Evolutionary conservation across 768 basidiomycete species (phyloP), one percentile per base, ranked within the genome.

Genomic region (Coprinellus micaceus): DNA sequence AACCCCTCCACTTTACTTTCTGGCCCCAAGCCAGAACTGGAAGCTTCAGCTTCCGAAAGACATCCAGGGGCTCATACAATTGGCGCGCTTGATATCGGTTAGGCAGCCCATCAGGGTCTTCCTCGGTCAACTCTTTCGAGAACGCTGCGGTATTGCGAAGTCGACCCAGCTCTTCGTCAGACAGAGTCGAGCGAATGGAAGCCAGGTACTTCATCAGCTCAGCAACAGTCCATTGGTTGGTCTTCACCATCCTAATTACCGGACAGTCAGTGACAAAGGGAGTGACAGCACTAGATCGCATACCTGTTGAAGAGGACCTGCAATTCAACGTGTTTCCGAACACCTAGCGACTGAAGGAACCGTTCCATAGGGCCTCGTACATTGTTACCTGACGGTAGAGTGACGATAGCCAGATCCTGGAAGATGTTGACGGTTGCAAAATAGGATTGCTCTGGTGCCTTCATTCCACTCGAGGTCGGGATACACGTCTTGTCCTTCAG

Each of bases 251-350:
- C 67, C 91, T 92, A 33, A 33, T 33, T 6, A 33, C 13, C 13
- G 33, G 33, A 6, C 33, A 33, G 33, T 13, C 33, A 13, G 33
- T 33, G 6, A 13, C 6, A 33, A 33, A 33, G 6, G 6, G 13
- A 6, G 6, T 6, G 33, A 22, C 17, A 1, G 13, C 25, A 36
- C 21, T 24, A 61, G 76, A 48, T n/a, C n/a, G n/a, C n/a, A n/a
- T 52, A 90, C 86, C 94, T 80, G 53, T 88, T 83, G 66, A 99
- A 99, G n/a, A 99, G 81, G 2, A 97, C 75, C 67, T 98, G 94
- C 1, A 98, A 77, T 58, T 98, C 91, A 6, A 98, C 93, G 60
- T 95, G 94, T 66, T 85, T 91, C 17, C 93, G 82, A 11, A 98
- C 91, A 11, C 94, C 96, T 0, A 98, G 72, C 1, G 79, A 81